Evolutionary conservation across 306 rosid genomes (phyloP), one percentile per base, ranked within the genome.

Genomic region (Abrus precatorius): DNA sequence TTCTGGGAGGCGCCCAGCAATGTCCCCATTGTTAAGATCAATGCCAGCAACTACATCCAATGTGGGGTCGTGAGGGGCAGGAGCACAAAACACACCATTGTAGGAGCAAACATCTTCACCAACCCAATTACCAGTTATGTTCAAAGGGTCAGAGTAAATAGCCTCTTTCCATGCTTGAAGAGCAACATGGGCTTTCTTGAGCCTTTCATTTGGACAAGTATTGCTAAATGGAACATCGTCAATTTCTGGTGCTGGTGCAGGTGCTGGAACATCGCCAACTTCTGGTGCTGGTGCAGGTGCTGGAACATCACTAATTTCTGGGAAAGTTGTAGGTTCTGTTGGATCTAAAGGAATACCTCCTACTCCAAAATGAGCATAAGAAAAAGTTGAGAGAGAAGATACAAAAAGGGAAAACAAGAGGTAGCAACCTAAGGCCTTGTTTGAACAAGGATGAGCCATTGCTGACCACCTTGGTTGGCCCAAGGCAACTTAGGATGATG

Each of bases 31-130:
- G 67, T 84, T 88, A 6, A 88, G 82, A 79, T 88, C 90, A 49
- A 88, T 13, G 6, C 92, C 92, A 14, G 88, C 89, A 48, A 88
- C 90, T 7, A 82, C 92, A 12, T 2, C 30, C 56, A 84, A 3
- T 27, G 43, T 72, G 1, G 92, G 80, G 27, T 86, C 82, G 44
- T 88, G 85, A 56, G 84, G 84, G 29, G 92, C 87, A 10, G 80
- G 82, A 44, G 86, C 83, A 63, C 92, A 88, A 55, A 66, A 88
- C 28, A 88, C 85, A 27, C 92, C 92, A 43, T 72, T 86, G 63
- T 88, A 88, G 13, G 92, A 82, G 73, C 88, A 88, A 55, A 88
- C 90, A 82, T 88, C 75, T 3, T 60, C 2, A 28, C 90, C 90
- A 38, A 67, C 88, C 92, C 90, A 88, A 9, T 86, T 69, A 4